Percentiles rank a stretch among this genome's conserved stretches.
Evolutionary conservation across 2,329 filamentous ascomycete species (phyloP).

Genomic region (Nemania serpens): DNA sequence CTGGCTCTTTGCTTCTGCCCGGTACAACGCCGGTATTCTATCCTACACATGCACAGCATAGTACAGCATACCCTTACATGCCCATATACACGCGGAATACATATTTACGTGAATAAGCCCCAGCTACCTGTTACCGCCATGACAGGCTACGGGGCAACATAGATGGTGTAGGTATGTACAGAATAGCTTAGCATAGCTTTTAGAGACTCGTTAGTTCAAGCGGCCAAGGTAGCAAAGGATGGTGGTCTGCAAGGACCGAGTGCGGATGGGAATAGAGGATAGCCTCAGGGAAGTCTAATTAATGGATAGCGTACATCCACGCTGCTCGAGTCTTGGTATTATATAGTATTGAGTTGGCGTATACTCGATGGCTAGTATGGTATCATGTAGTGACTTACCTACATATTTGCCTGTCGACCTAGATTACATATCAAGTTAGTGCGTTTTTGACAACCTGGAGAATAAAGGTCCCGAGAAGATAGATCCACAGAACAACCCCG

Average conservation of each 20-base stretch:
- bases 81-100: background rate
- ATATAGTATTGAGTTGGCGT: constrained; percentile 10
- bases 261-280: constrained; percentile 16
- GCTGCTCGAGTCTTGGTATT: constrained; percentile 11
- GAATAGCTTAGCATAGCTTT: constrained; percentile 6
- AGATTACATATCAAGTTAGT: constrained; percentile 1
- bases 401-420: no score
- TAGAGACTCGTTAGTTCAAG: background rate
- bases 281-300: constrained; percentile 12
- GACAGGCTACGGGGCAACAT: constrained; percentile 4
- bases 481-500: constrained; percentile 18
- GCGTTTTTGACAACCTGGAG: constrained; percentile 6
- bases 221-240: constrained; percentile 18
- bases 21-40: constrained; percentile 12
- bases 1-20: constrained; percentile 14
- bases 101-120: no score
- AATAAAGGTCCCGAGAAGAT: constrained; percentile 11
- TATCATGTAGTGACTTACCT: background rate
- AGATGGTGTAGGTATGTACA: background rate
- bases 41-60: background rate
- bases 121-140: background rate
- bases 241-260: constrained; percentile 10
- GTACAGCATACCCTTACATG: constrained; percentile 3
- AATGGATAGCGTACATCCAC: constrained; percentile 16
- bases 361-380: background rate